Evolutionary conservation across 2,329 filamentous ascomycete species (phyloP).

Genomic region (Thielaviopsis punctulata): DNA sequence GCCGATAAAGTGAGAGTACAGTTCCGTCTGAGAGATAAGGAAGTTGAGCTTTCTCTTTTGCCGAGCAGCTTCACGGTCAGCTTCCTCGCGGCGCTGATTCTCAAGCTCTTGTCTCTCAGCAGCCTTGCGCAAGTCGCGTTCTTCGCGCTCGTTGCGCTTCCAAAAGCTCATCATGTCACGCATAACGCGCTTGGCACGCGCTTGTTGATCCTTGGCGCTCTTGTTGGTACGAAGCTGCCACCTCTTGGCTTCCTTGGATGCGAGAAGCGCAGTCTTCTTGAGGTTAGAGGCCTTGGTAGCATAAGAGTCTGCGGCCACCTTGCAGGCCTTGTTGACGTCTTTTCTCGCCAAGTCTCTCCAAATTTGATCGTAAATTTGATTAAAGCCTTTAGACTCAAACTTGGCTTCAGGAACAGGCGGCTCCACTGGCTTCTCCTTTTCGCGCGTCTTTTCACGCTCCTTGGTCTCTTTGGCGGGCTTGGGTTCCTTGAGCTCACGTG

Average conservation of each 20-base stretch:
- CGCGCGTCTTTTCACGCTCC: slow-evolving; percentile 26
- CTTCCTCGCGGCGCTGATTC: slow-evolving; percentile 90
- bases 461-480: slow-evolving; percentile 27
- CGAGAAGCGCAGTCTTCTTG: slow-evolving; percentile 91
- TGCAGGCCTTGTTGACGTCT: slow-evolving; percentile 81
- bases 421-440: slow-evolving; percentile 28
- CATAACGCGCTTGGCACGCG: slow-evolving; percentile 94
- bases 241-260: slow-evolving; percentile 89
- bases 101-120: slow-evolving; percentile 94
- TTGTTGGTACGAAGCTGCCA: slow-evolving; percentile 98
- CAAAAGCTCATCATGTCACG: slow-evolving; percentile 99
- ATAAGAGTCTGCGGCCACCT: slow-evolving; percentile 72
- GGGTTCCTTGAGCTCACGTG: slow-evolving; percentile 28
- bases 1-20: slow-evolving; percentile 98
- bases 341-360: slow-evolving; percentile 89
- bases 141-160: slow-evolving; percentile 96
- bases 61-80: slow-evolving; percentile 88
- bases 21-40: slow-evolving; percentile 93
- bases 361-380: slow-evolving; percentile 94
- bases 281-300: slow-evolving; percentile 84
- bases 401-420: slow-evolving; percentile 39
- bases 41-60: slow-evolving; percentile 99
- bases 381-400: slow-evolving; percentile 82
- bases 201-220: slow-evolving; percentile 93
- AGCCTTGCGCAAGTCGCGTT: slow-evolving; percentile 82